phyloP scores from a whole-genome alignment of 352 stramenopile species.

The Phytophthora pinifolia region DNA sequence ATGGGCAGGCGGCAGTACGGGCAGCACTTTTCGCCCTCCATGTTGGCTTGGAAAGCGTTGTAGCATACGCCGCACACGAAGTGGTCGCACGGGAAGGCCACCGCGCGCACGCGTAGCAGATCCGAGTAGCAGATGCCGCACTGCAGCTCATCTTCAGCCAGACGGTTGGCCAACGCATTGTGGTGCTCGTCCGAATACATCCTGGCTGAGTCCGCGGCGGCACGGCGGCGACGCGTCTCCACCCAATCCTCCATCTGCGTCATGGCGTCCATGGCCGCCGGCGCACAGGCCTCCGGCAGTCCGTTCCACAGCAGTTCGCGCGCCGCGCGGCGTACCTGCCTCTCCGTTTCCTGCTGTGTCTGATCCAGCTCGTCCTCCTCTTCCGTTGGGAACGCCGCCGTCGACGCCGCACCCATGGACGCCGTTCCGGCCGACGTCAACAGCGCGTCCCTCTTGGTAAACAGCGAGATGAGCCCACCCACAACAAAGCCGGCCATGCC shows the following conservation, averaged over 20 bases:
- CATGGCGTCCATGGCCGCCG: conserved; percentile 38
- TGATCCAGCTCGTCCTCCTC: neutral
- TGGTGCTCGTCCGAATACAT: conserved; percentile 57
- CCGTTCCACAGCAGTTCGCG: conserved; percentile 48
- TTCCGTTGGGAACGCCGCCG: conserved; percentile 3
- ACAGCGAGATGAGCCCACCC: conserved; percentile 58
- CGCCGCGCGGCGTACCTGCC: conserved; percentile 25
- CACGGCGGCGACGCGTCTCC: conserved; percentile 33
- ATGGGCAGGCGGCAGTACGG: conserved; percentile 61
- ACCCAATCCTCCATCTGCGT: conserved; percentile 52
- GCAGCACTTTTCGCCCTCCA: conserved; percentile 58
- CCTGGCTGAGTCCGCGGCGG: conserved; percentile 34
- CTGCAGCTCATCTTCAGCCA: conserved; percentile 67
- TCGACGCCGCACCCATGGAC: neutral
- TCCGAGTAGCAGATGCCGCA: conserved; percentile 78
- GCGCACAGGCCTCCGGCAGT: conserved; percentile 30
- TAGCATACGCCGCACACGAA: conserved; percentile 66
- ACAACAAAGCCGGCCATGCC: conserved; percentile 62
- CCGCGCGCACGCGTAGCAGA: conserved; percentile 47
- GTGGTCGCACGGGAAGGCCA: conserved; percentile 68
- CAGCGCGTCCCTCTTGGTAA: conserved; percentile 60
- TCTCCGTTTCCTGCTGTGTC: conserved; percentile 12
- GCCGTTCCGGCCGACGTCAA: conserved; percentile 36
- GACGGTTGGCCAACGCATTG: conserved; percentile 42
- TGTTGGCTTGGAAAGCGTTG: conserved; percentile 45